Evolutionary conservation across 768 basidiomycete genomes (phyloP), one percentile per base, ranked within the genome.

Genomic region (Termitomyces eurrhizus): DNA sequence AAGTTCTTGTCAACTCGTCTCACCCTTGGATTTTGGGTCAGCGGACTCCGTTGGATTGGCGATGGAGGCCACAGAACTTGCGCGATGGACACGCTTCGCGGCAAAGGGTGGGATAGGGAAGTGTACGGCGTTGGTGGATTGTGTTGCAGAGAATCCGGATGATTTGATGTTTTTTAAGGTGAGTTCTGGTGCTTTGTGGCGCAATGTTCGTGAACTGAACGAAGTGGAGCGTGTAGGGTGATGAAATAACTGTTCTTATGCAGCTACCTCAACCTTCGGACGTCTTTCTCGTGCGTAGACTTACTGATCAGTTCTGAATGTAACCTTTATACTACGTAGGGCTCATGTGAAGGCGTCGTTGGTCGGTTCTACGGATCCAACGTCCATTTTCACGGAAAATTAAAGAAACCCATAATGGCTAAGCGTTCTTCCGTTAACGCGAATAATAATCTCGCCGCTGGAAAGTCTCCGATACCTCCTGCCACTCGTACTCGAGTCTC

Each of bases 81-180:
- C 86, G 9, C 79, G 89, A 45, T 94, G 92, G 92, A 89, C 88
- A 11, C 80, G 92, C 44, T 93, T 94, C 70, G 92, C 92, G 0
- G 83, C 78, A 5, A 93, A 92, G 67, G 92, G 92, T 0, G 92
- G 92, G 14, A 92, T 94, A 56, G 92, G 92, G 5, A 88, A 79
- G 65, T 92, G 91, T 64, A 85, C 83, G 1, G 92, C 92, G 4
- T 59, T 80, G 29, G 78, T 81, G 56, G 92, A 95, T 70, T 92
- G 89, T 66, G 82, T 90, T 21, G 90, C 90, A 2, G 84, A 91
- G 70, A 78, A 80, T 42, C 70, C 81, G 12, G 87, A 87, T 26
- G 92, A 94, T 72, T 78, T 95, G 49, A 95, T 95, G 92, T 93
- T 95, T 70, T 72, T 94, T 52, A 87, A 89, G 82, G 91, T 86